phyloP scores from a whole-genome alignment of 2,329 filamentous ascomycete species.

The Apiospora marii region DNA sequence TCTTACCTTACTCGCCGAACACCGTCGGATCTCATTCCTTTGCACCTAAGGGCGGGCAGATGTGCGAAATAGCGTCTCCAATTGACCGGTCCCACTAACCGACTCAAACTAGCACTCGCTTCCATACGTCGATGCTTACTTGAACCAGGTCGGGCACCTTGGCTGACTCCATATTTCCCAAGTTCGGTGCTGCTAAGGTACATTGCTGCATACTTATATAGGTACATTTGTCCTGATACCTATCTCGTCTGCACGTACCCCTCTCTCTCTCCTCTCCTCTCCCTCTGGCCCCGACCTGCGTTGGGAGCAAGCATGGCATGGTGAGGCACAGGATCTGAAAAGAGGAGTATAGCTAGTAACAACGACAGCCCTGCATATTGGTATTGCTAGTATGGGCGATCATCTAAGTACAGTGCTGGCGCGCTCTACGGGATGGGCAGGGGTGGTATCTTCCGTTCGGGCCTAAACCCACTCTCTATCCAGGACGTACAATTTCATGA shows the following conservation, averaged over 20 bases:
- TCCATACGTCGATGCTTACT: background rate
- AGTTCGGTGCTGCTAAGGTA: background rate
- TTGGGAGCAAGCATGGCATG: background rate
- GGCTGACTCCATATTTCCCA: background rate
- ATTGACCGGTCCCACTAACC: slow-evolving; percentile 15
- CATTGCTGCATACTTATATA: no score
- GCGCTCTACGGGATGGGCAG: slow-evolving; percentile 5
- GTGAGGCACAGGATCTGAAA: background rate
- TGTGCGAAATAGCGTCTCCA: slow-evolving; percentile 20
- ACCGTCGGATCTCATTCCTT: slow-evolving; percentile 18
- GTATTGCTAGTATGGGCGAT: background rate
- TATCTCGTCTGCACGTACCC: background rate
- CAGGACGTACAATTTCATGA: slow-evolving; percentile 11
- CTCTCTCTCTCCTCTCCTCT: background rate
- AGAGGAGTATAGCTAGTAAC: slow-evolving; percentile 4
- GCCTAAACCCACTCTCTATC: slow-evolving; percentile 18
- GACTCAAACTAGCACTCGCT: slow-evolving; percentile 1
- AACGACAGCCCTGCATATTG: background rate
- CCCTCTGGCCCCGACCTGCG: background rate
- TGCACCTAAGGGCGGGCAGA: slow-evolving; percentile 13
- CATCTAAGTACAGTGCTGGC: background rate
- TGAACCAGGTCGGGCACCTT: slow-evolving; percentile 8
- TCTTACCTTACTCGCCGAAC: slow-evolving; percentile 16
- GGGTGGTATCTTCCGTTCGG: slow-evolving; percentile 25
- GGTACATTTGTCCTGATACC: no score